Base-by-base conservation (phyloP, 2,329 filamentous ascomycete genomes). In the Diatrype stigma region DNA sequence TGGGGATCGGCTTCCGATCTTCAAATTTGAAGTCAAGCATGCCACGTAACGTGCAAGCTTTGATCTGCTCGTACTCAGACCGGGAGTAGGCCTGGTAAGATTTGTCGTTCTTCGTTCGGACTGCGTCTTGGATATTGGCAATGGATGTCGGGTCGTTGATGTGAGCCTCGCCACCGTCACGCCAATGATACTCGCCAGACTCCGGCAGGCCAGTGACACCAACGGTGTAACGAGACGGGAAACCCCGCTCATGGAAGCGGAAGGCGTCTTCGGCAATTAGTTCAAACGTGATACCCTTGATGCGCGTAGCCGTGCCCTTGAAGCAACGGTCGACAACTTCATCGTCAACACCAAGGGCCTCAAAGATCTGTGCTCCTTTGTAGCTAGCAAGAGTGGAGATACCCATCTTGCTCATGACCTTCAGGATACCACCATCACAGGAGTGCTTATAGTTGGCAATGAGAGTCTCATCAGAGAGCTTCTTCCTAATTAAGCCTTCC, bases 401-500 rank as follows among this genome's bases (percentile, higher is more conserved):
- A 76, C 93, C 93, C 93, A 97, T 97, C 79, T 97, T 97, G 70
- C 88, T 94, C 93, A 97, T 97, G 69, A 97, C 93, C 73, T 97
- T 97, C 57, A 97, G 78, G 57, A 97, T 96, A 75, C 93, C 93
- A 65, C 93, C 93, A 61, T 96, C 92, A 63, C 89, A 93, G 56
- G 93, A 96, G 71, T 95, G 89, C 75, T 95, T 96, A 80, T 96
- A 97, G 76, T 97, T 97, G 63, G 87, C 85, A 60, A 96, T 92
- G 51, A 96, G 84, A 63, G 86, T 81, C 54, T 96, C 86, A 52
- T 94, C 83, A 19, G 80, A 81, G 42, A 96, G 76, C 70, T 94
- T 88, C 80, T 95, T 96, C 70, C 91, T 87, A 70, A 96, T 95
- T 56, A 96, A 77, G 47, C 89, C 89, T 73, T 97, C 92, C 46